Evolutionary conservation across 129 eudicot species (phyloP), one percentile per base, ranked within the genome.

Genomic region (Lonicera japonica): DNA sequence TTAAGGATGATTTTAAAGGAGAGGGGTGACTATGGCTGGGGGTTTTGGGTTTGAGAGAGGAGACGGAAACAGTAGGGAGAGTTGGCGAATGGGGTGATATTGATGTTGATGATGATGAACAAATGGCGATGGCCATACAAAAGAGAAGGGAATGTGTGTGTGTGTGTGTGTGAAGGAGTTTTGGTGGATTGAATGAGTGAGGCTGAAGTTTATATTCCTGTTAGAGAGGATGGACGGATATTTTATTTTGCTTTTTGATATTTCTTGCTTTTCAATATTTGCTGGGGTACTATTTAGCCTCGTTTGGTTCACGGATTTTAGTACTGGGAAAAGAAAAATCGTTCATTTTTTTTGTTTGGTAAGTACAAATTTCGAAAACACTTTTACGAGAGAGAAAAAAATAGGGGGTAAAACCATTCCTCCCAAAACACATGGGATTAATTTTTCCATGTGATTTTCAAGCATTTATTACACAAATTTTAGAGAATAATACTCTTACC

Each of bases 51-150:
- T 75, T 70, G 21, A 38, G 23, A 46, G 70, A 59, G 62, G 63
- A 51, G 51, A 57, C 9, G 3, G 57, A 25, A 16, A 69, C 46
- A 17, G 68, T 51, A 50, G 60, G 73, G 47, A 70, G 21, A 23
- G 56, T 36, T 46, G 71, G 63, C 14, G 75, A 63, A 22, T 60
- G 75, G 51, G 34, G 69, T 22, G n/a, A n/a, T n/a, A n/a, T n/a
- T n/a, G n/a, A n/a, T n/a, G n/a, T n/a, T n/a, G n/a, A n/a, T n/a
- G 80, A 64, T 54, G 58, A 55, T 46, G 79, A 75, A 54, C 61
- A 66, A 24, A 56, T 55, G 61, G 60, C 20, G 15, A 70, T 70
- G 69, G 76, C 81, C 76, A 76, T 76, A n/a, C 20, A 50, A 50
- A 17, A 11, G 21, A 45, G 50, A 8, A 10, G 50, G 13, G 8